Evolutionary conservation across 2,329 filamentous ascomycete species (phyloP).

Genomic region (Cladophialophora exuberans): DNA sequence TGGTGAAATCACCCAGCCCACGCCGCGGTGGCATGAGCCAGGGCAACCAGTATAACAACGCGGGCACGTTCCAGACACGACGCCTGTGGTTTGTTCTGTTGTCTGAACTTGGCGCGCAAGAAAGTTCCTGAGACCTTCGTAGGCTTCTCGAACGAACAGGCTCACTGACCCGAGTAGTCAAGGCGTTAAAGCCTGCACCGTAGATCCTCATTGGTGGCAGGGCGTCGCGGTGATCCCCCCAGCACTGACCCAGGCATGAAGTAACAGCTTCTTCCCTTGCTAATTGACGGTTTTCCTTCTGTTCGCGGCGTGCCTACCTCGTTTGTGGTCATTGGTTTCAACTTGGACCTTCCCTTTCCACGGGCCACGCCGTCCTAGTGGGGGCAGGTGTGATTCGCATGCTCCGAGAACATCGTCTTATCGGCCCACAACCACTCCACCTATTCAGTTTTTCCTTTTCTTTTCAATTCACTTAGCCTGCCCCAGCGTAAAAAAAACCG

Average conservation of each 20-base stretch:
- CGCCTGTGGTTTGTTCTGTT: constrained; percentile 21
- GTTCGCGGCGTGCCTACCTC: constrained; percentile 1
- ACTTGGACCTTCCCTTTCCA: background rate
- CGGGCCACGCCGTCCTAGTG: background rate
- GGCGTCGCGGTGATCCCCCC: too few relatives aligned
- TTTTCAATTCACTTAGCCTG: constrained; percentile 2
- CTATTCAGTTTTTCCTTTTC: background rate
- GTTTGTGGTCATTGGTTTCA: constrained; percentile 1
- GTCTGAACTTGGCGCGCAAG: constrained; percentile 12
- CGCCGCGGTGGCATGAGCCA: background rate
- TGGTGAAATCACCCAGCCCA: constrained; percentile 12
- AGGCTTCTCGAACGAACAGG: constrained; percentile 26
- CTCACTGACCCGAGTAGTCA: constrained; percentile 13
- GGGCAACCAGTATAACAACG: background rate
- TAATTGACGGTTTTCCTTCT: constrained; percentile 2
- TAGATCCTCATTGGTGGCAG: too few relatives aligned
- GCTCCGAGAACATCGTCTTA: constrained; percentile 2
- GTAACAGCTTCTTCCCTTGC: too few relatives aligned
- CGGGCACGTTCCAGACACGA: constrained; percentile 15
- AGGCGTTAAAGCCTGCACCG: too few relatives aligned
- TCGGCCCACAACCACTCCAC: constrained; percentile 5
- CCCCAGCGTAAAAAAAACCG: too few relatives aligned
- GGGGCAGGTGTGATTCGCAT: constrained; percentile 4
- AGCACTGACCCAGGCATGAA: too few relatives aligned
- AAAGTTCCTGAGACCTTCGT: background rate